Percentiles rank a stretch among this genome's conserved stretches.
phyloP scores from a whole-genome alignment of 768 basidiomycete species.

The Coprinopsis sp. region DNA sequence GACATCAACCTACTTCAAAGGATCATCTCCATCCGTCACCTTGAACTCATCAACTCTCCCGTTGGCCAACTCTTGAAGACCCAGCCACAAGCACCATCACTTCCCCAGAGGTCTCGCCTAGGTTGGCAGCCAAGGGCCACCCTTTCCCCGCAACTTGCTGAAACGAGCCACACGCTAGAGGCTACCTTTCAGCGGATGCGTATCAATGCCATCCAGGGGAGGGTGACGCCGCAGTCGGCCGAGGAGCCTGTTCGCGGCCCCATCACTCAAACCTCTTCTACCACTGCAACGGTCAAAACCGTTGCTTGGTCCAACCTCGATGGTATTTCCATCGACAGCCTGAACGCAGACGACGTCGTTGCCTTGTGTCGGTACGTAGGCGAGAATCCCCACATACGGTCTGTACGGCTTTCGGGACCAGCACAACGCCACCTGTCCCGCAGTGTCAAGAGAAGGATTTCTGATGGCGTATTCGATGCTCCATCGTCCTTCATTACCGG shows the following conservation, averaged over 20 bases:
- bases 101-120: background rate
- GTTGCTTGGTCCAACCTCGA: conserved; percentile 6
- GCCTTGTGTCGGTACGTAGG: conserved; percentile 3
- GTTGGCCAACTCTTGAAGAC: conserved; percentile 1
- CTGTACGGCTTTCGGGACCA: conserved; percentile 4
- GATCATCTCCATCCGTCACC: conserved; percentile 2
- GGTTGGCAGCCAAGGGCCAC: background rate
- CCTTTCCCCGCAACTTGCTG: background rate
- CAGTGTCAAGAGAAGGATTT: conserved; percentile 7
- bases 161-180: conserved; percentile 6
- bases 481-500: background rate
- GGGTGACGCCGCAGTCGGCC: background rate
- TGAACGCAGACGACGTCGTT: background rate
- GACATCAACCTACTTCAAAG: conserved; percentile 6
- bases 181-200: conserved; percentile 3
- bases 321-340: conserved; percentile 3
- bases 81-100: background rate
- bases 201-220: conserved; percentile 1
- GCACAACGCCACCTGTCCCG: conserved; percentile 3
- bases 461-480: conserved; percentile 4
- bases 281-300: background rate
- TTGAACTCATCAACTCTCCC: conserved; percentile 2
- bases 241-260: background rate
- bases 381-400: background rate
- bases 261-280: background rate